Evolutionary conservation across 352 stramenopile species (phyloP), one percentile per base, ranked within the genome.

Genomic region (Phytophthora lateralis): DNA sequence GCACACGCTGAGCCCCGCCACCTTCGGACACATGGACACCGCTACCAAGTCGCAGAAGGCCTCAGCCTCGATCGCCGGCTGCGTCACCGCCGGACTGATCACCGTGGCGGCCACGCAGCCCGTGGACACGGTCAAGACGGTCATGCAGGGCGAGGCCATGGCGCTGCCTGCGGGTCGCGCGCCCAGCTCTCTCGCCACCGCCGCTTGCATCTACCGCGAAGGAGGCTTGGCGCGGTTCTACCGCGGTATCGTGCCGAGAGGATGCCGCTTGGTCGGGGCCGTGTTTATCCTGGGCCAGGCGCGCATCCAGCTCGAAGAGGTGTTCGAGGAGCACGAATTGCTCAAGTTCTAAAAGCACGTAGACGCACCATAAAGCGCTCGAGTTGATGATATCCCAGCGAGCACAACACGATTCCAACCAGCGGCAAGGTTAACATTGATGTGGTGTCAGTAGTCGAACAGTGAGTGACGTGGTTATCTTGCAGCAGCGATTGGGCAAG

Each of bases 271-370:
- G 21, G 69, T 95, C 24, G 86, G 86, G 18, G 86, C 86, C 11
- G 86, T 95, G 11, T 93, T 95, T 53, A 93, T 95, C 61, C 63
- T 95, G 32, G 82, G 83, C 30, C 79, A 91, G 55, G 75, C 84
- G 44, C 84, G 85, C 43, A 81, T 88, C 50, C 63, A 72, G 45
- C 70, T 95, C 8, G 86, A 95, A 62, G 73, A 88, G 54, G 27
- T 82, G 39, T 90, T 93, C 57, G 80, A 90, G 26, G 76, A 83
- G 45, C 75, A 91, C 56, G 58, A 67, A 42, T 39, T 93, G 26
- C 70, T 93, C 29, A 73, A 76, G 55, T 42, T 74, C 9, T 71
- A 74, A 37, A 49, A 52, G 12, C 15, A 41, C 41, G 46, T 67
- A 42, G 52, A 55, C 21, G 64, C 46, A 30, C 14, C 24, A 54